Evolutionary conservation across 352 stramenopile species (phyloP).

Genomic region (Phytophthora pluvialis): DNA sequence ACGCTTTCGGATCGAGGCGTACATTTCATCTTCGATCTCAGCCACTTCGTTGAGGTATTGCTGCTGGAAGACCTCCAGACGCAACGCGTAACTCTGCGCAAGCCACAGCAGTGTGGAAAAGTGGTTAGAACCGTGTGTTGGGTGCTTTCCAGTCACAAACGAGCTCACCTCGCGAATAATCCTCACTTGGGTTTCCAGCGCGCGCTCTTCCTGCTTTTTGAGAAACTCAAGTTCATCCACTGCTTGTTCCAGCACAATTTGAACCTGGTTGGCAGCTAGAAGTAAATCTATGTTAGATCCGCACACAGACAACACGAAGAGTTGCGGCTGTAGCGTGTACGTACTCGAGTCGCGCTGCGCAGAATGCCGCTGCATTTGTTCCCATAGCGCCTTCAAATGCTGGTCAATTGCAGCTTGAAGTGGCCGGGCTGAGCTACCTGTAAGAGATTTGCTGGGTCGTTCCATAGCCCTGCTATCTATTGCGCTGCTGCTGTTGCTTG

Average conservation of each 20-base stretch:
- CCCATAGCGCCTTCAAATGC: slow-evolving; percentile 50
- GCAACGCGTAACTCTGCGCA: slow-evolving; percentile 55
- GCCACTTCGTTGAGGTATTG: slow-evolving; percentile 62
- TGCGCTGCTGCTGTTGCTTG: slow-evolving; percentile 18
- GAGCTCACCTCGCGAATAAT: slow-evolving; percentile 56
- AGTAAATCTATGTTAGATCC: slow-evolving; percentile 2
- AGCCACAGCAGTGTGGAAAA: not conserved
- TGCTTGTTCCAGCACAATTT: slow-evolving; percentile 52
- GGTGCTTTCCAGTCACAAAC: no score
- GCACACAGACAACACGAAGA: not conserved
- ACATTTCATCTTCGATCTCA: slow-evolving; percentile 62
- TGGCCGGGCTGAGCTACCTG: not conserved
- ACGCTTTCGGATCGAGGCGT: slow-evolving; percentile 51
- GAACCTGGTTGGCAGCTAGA: slow-evolving; percentile 50
- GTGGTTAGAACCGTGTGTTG: not conserved
- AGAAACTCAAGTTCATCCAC: slow-evolving; percentile 65
- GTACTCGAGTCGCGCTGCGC: slow-evolving; percentile 50
- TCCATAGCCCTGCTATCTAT: not conserved
- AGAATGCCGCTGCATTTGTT: slow-evolving; percentile 57
- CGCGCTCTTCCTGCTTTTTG: slow-evolving; percentile 56
- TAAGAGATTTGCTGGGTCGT: not conserved
- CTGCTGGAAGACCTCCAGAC: slow-evolving; percentile 67
- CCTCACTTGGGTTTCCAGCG: slow-evolving; percentile 51
- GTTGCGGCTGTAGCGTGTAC: not conserved
- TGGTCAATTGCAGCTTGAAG: slow-evolving; percentile 52